Evolutionary conservation across 768 basidiomycete genomes (phyloP).

Genomic region (Kwoniella bestiolae): DNA sequence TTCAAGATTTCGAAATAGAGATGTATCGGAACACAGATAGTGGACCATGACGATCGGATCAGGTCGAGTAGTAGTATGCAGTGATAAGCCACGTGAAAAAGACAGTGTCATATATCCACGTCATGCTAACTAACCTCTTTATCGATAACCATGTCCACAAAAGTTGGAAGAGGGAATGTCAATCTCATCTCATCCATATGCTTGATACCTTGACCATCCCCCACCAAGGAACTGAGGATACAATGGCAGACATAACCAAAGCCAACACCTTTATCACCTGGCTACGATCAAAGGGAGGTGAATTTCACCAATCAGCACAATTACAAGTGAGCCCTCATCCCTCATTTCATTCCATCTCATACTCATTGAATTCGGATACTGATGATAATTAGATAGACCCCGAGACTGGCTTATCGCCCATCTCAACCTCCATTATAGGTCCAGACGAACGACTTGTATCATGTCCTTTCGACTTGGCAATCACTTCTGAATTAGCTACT

Average conservation of each 20-base stretch:
- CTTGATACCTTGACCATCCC: not conserved
- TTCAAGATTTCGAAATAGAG: not conserved
- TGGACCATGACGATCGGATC: slow-evolving; percentile 5
- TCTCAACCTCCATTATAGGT: slow-evolving; percentile 29
- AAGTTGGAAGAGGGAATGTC: too few relatives aligned
- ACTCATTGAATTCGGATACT: not conserved
- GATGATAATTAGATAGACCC: slow-evolving; percentile 20
- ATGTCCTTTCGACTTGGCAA: slow-evolving; percentile 55
- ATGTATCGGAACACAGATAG: not conserved
- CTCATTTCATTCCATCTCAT: too few relatives aligned
- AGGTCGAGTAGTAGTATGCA: not conserved
- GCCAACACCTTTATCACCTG: slow-evolving; percentile 10
- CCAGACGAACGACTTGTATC: slow-evolving; percentile 46
- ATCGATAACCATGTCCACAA: too few relatives aligned
- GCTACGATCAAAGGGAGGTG: slow-evolving; percentile 19
- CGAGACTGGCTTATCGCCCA: slow-evolving; percentile 47
- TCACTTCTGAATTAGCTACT: slow-evolving; percentile 50
- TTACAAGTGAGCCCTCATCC: slow-evolving; percentile 19
- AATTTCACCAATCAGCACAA: slow-evolving; percentile 14
- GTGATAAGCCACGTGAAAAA: not conserved
- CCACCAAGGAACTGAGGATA: not conserved
- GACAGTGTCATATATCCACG: not conserved
- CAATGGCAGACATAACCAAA: slow-evolving; percentile 7
- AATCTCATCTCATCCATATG: too few relatives aligned
- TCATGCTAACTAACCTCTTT: not conserved